Evolutionary conservation across 176 grass and related monocot species (phyloP), one percentile per base, ranked within the genome.

Genomic region (Aegilops speltoides): DNA sequence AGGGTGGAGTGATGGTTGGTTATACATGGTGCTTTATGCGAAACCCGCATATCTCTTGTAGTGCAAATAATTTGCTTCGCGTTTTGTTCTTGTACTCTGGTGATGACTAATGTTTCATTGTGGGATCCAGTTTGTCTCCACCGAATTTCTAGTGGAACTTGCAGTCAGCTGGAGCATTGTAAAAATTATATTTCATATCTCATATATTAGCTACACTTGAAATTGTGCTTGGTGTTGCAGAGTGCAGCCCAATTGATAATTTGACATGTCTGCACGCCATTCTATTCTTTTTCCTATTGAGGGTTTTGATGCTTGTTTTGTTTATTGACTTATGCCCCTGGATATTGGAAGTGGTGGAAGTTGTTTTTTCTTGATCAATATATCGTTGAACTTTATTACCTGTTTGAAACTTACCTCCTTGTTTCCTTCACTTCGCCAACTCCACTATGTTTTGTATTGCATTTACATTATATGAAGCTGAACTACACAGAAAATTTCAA

Each of bases 401-500:
- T 82, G n/a, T 37, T 86, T 69, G 31, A 28, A 40, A 76, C 6
- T 19, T 78, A 69, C 3, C 33, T 75, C 24, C 86, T 25, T 72
- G 23, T 64, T 24, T 60, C 45, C 65, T 80, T n/a, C 33, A 75
- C 33, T 48, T 79, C 19, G n/a, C 60, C 25, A 60, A 68, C 75
- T 26, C 28, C 10, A 37, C n/a, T 71, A n/a, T 73, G 20, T 69
- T 59, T 86, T 64, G 59, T 77, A 26, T 63, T 64, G 26, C 74
- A 40, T 74, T 10, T 75, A 82, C 40, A 68, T 77, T 79, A 66
- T 43, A 73, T 67, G 7, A 37, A 60, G 74, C 26, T 88, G 65
- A 57, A 20, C 75, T 83, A 45, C 78, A 40, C 56, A 76, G 32
- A 87, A 75, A 77, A 69, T 67, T 70, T 72, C 54, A 89, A 43